Evolutionary conservation across 495 filamentous ascomycete species (phyloP), one percentile per base, ranked within the genome.

Genomic region (Hypoxylon perforatum): DNA sequence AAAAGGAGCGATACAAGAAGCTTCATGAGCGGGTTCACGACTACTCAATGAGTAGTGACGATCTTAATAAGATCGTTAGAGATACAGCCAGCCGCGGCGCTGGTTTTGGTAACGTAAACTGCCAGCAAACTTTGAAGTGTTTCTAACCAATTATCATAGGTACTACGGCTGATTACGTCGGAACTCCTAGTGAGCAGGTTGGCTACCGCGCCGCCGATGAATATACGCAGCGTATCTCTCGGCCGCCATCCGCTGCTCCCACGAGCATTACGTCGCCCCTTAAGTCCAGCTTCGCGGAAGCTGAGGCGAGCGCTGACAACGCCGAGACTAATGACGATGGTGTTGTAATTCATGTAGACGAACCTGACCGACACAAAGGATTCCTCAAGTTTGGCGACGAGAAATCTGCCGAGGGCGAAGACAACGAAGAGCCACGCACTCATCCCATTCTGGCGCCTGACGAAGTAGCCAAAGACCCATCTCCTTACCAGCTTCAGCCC

Each of bases 361-460:
- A 91, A 46, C 87, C 90, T n/a, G 82, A 81, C 49, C 82, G 84
- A 25, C 84, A 81, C 59, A 76, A 80, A 39, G 90, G 86, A 61
- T 91, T 89, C 59, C 69, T 25, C 35, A 69, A 70, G 9, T 75
- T 75, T 8, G 74, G 68, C 23, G 81, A 75, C 55, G 81, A 83
- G 74, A 74, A 88, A 74, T 70, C 79, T 64, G 53, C 69, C 3
- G 82, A 84, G 39, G 82, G 78, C 6, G 80, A 77, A 65, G 74
- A 77, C 49, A 82, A 85, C 2, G 87, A 91, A 56, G 75, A 74
- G 55, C 81, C 77, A 15, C 86, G 86, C 67, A 76, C 81, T 21
- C 85, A 85, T n/a, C 92, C 94, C 0, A 98, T 99, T 61, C 80
- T 99, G 41, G 96, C 95, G 17, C 86, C 92, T 1, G 95, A 99